Base-by-base conservation (phyloP, 2,329 filamentous ascomycete species). In the Dothistroma septosporum region DNA sequence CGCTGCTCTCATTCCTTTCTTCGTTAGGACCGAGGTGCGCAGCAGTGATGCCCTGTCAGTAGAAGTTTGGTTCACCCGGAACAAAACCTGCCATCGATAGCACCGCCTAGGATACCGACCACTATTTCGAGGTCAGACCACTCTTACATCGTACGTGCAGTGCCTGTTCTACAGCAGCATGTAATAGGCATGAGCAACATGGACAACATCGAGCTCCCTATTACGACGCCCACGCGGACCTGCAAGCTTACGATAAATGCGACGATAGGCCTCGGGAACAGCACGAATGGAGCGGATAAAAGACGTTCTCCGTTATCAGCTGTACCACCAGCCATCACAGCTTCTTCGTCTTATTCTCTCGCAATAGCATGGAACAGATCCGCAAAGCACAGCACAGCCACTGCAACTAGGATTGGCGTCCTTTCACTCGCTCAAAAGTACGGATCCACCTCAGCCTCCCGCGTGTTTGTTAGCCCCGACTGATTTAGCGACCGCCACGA, bases 401-500 rank as follows among this genome's bases (percentile, higher is more conserved):
- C 53, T 28, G 24, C n/a, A 32, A 5, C 22, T 19, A 19, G 19
- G 37, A 11, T 19, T 32, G 12, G 21, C 4, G 3, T 6, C 35
- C 14, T 33, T 24, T 56, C n/a, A 48, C 24, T 24, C 21, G 14
- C 31, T 12, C 54, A 19, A 41, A 41, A 44, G 11, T 31, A 52
- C 21, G 56, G 32, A 12, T 44, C 47, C 5, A 7, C 56, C 24
- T 58, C 56, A 58, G 48, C 56, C 56, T 58, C 56, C 32, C 31
- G 11, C 22, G 56, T 28, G 24, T 58, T 58, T 28, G 24, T 58
- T 58, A 56, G 54, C 41, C 37, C 16, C 22, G 24, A 35, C 28
- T n/a, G n/a, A 22, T 57, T 50, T 57, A 57, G 55, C 28, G 22
- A 32, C 24, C 55, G 55, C 55, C 55, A 57, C 28, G 22, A 32